Conservation (phyloP, 331 rosid species). For the Prunus yedoensis region DNA sequence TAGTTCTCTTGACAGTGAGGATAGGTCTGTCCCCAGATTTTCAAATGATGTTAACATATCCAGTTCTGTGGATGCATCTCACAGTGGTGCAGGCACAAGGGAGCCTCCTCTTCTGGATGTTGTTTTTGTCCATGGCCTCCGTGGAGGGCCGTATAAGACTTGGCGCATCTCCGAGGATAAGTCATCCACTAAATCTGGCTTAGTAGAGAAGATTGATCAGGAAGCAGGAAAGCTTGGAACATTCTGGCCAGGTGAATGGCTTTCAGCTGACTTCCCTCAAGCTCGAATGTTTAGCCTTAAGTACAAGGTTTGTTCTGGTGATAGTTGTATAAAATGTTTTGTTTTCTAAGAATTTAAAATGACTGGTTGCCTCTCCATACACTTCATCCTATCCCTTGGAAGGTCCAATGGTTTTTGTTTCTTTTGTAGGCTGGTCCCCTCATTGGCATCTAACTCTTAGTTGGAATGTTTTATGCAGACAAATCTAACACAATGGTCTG, state of each 20-base stretch:
- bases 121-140: conserved; percentile 91
- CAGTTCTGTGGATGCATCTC: conserved; percentile 38
- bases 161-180: conserved; percentile 99
- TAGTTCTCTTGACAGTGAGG: conserved; percentile 33
- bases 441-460: conserved; percentile 36
- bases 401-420: not conserved
- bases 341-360: not conserved
- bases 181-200: conserved; percentile 70
- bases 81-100: conserved; percentile 20
- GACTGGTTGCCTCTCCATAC: not conserved
- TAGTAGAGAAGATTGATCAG: conserved; percentile 96
- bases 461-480: conserved; percentile 58
- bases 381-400: not conserved
- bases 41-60: conserved; percentile 37
- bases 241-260: conserved; percentile 99
- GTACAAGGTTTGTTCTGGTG: conserved; percentile 70
- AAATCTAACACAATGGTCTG: conserved; percentile 95
- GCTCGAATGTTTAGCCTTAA: conserved; percentile 87
- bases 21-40: conserved; percentile 25
- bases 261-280: conserved; percentile 76
- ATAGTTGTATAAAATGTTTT: not conserved
- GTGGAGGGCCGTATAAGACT: conserved; percentile 88
- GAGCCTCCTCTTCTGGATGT: conserved; percentile 65
- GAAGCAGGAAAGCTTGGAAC: conserved; percentile 95
- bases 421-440: conserved; percentile 17